Evolutionary conservation across 2,329 filamentous ascomycete genomes (phyloP), one percentile per base, ranked within the genome.

Genomic region (Didymella sp.): DNA sequence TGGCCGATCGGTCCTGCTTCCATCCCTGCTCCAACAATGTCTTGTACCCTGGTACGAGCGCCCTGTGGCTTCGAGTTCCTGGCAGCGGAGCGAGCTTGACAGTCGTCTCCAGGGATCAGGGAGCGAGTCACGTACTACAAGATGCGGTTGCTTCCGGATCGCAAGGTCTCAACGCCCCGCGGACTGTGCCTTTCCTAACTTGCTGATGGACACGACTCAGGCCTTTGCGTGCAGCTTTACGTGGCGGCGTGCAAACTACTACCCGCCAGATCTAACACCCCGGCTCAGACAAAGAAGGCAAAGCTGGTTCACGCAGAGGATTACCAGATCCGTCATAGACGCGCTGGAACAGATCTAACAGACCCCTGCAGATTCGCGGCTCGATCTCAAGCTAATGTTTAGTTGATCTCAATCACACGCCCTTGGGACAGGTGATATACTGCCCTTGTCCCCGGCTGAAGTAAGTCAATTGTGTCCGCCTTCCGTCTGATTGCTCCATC

Each of bases 341-440:
- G 64, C 57, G 45, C 61, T 51, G 55, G 59, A 60, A 59, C 58
- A 54, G 61, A 61, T 56, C 60, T 58, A 54, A 62, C 54, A 52
- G 56, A 61, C 62, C 63, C 62, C 62, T 59, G 64, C 70, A 71
- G 67, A 64, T 44, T 49, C 61, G 62, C 68, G 66, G 58, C 64
- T 71, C 63, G 66, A 70, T 69, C 61, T 65, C 50, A 58, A 51
- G 63, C 63, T 68, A 70, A 61, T 63, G 59, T 63, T 69, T 70
- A 73, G 69, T 63, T 64, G 57, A 62, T 65, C 50, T 60, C 59
- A 62, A 69, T 72, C 67, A 68, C 62, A 68, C 63, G 60, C 64
- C 60, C 64, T 65, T 61, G 48, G 56, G 54, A 58, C 61, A 54
- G 48, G 64, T 73, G 65, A 71, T 68, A 71, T 67, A 69, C 62